Base-by-base conservation (phyloP, 73 alveolate species). In the Loxodes magnus region DNA sequence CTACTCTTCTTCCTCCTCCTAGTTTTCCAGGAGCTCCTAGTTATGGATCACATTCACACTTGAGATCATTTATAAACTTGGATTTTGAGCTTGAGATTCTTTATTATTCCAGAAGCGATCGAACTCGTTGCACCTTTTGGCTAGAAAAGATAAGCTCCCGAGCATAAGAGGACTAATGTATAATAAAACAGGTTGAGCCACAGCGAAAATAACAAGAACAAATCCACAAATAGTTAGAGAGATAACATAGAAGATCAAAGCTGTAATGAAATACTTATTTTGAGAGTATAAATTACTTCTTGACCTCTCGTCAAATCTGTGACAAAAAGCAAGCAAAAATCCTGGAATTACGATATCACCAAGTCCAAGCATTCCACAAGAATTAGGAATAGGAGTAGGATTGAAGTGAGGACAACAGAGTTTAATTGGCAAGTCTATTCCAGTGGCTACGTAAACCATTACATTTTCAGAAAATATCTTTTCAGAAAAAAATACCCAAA, bases 341-440 rank as follows among this genome's bases (percentile, higher is more conserved):
- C 98, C 98, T 36, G 98, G 98, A 23, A 92, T 62, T 12, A 85
- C 93, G 46, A 92, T 79, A 56, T 92, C 98, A 17, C 98, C 97
- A 28, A 92, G 72, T 4, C 98, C 98, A 16, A 92, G 74, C 55
- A 88, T 63, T 21, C 87, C 63, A 53, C 77, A 83, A 43, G 59
- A 65, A 28, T 35, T 17, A 10, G 51, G 59, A 22, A 49, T 31
- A 4, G 83, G 77, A 34, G 79, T 38, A 41, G 77, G 66, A 28
- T 80, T 82, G 23, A 46, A 55, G 3, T 26, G 48, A 22, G 98
- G 98, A 60, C 78, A 79, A 66, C 61, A 55, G 36, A 92, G 77
- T 74, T 88, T 92, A 46, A 92, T 87, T 33, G 98, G 98, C 16
- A 92, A 84, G 50, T 92, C 92, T n/a, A 87, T 63, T 42, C 63